phyloP scores from a whole-genome alignment of 257 asterid species.

The Paraleonurus japonicus region DNA sequence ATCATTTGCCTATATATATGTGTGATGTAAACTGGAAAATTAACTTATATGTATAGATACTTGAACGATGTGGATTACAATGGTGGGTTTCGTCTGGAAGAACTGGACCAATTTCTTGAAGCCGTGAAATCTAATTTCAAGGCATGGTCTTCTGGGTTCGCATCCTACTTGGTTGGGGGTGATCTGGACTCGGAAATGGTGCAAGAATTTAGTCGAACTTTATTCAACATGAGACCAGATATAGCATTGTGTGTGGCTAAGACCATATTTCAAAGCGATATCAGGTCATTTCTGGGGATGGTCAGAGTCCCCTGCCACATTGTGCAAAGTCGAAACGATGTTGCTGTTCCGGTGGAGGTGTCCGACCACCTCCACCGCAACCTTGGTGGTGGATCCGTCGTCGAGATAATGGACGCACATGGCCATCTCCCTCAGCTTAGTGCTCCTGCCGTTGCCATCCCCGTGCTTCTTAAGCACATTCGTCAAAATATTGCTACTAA shows the following conservation, averaged over 20 bases:
- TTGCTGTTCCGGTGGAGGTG: slow-evolving; percentile 53
- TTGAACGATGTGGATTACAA: slow-evolving; percentile 41
- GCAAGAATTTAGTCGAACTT: slow-evolving; percentile 51
- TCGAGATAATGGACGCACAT: slow-evolving; percentile 49
- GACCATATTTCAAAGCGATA: slow-evolving; percentile 45
- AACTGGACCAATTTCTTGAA: slow-evolving; percentile 33
- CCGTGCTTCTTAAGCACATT: slow-evolving; percentile 47
- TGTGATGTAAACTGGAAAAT: too few species aligned
- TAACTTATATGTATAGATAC: too few species aligned
- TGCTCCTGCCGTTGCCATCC: slow-evolving; percentile 46
- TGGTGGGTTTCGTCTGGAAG: slow-evolving; percentile 51
- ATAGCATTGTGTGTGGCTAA: slow-evolving; percentile 51
- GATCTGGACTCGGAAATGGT: slow-evolving; percentile 56
- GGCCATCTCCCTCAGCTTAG: slow-evolving; percentile 64
- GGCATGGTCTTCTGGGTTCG: slow-evolving; percentile 53
- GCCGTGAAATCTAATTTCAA: slow-evolving; percentile 52
- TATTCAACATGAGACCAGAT: slow-evolving; percentile 61
- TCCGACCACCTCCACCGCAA: slow-evolving; percentile 52
- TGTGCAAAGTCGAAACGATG: slow-evolving; percentile 52
- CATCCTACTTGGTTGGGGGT: slow-evolving; percentile 50
- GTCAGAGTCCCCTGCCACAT: slow-evolving; percentile 36
- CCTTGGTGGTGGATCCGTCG: slow-evolving; percentile 44
- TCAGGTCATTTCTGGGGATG: slow-evolving; percentile 42
- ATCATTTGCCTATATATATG: too few species aligned
- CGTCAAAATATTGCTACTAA: slow-evolving; percentile 24